phyloP scores from a whole-genome alignment of 2,329 filamentous ascomycete genomes.

The Trichoderma sp. region DNA sequence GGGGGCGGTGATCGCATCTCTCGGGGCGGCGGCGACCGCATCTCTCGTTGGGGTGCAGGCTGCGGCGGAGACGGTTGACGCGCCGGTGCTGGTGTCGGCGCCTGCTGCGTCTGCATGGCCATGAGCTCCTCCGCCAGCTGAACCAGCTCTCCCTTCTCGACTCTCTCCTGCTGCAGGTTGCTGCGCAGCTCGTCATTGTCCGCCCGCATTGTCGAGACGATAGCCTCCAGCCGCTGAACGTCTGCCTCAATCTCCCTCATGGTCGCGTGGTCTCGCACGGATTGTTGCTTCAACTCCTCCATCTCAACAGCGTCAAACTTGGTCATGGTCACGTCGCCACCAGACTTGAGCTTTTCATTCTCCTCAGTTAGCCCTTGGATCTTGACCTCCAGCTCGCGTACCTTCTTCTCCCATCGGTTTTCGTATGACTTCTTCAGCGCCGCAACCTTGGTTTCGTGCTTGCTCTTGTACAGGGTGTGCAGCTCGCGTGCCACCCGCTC shows the following conservation, averaged over 20 bases:
- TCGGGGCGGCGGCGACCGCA: conserved; percentile 24
- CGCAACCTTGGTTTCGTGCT: conserved; percentile 94
- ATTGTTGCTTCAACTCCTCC: conserved; percentile 57
- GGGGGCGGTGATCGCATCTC: conserved; percentile 23
- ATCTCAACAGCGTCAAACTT: conserved; percentile 53
- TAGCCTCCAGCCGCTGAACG: conserved; percentile 72
- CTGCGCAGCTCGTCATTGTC: conserved; percentile 68
- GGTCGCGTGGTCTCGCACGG: conserved; percentile 66
- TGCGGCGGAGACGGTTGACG: conserved; percentile 18
- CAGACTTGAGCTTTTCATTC: conserved; percentile 72
- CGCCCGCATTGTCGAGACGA: conserved; percentile 67
- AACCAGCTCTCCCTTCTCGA: conserved; percentile 83
- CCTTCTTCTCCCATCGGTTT: conserved; percentile 83
- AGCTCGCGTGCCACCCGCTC: conserved; percentile 94
- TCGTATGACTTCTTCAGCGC: conserved; percentile 87
- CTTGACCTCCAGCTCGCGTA: conserved; percentile 73
- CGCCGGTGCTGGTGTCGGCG: conserved; percentile 23
- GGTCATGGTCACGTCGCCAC: conserved; percentile 68
- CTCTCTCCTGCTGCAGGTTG: conserved; percentile 71
- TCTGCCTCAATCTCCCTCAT: conserved; percentile 72
- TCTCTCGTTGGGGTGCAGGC: conserved; percentile 11
- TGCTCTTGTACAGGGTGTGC: conserved; percentile 91
- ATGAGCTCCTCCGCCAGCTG: conserved; percentile 84
- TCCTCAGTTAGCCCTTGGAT: conserved; percentile 70
- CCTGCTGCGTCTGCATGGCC: conserved; percentile 57